Percentiles rank a stretch among this genome's conserved stretches.
These are phyloP conservation scores for Phytophthora syringae DNA, from an alignment of 352 stramenopile species.

Conservation along the genomic window DNA sequence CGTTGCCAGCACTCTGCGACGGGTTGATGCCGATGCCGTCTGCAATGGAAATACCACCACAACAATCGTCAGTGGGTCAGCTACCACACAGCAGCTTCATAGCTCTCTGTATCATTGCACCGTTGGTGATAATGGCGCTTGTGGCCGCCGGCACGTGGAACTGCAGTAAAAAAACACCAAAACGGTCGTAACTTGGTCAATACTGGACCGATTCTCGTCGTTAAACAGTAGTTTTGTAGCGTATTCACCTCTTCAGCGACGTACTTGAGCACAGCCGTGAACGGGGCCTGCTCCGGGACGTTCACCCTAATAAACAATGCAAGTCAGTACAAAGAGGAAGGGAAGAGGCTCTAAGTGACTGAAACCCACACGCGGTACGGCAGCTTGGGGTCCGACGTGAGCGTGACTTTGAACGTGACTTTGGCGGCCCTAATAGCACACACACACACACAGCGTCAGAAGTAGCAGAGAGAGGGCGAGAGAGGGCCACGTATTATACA, in stretches of 20 bases:
- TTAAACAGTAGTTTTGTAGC: background rate
- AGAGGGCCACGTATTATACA: slow-evolving; percentile 34
- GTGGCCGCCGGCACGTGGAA: slow-evolving; percentile 82
- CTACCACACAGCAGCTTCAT: slow-evolving; percentile 1
- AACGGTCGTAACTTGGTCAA: slow-evolving; percentile 17
- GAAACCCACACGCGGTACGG: slow-evolving; percentile 74
- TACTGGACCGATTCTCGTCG: slow-evolving; percentile 1
- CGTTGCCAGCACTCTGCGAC: slow-evolving; percentile 80
- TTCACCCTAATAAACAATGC: slow-evolving; percentile 60
- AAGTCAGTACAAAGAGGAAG: background rate
- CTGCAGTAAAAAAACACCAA: slow-evolving; percentile 35
- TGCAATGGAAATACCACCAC: slow-evolving; percentile 25
- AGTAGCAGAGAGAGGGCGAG: background rate
- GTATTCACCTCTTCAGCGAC: slow-evolving; percentile 75
- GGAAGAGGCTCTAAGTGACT: background rate
- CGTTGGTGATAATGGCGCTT: slow-evolving; percentile 90
- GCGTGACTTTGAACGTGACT: slow-evolving; percentile 88
- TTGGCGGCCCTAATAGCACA: slow-evolving; percentile 65
- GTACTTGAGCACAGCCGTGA: slow-evolving; percentile 88
- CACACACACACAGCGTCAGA: slow-evolving; percentile 6
- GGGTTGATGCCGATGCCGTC: slow-evolving; percentile 88
- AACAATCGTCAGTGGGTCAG: slow-evolving; percentile 12
- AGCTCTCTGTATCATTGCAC: slow-evolving; percentile 28
- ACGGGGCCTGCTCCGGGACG: slow-evolving; percentile 82
- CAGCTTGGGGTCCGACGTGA: slow-evolving; percentile 89